A percentile compares a stretch with the other conserved stretches of the same genome.
Conservation (phyloP, 2,329 filamentous ascomycete genomes). For the Colletotrichum magnum region DNA sequence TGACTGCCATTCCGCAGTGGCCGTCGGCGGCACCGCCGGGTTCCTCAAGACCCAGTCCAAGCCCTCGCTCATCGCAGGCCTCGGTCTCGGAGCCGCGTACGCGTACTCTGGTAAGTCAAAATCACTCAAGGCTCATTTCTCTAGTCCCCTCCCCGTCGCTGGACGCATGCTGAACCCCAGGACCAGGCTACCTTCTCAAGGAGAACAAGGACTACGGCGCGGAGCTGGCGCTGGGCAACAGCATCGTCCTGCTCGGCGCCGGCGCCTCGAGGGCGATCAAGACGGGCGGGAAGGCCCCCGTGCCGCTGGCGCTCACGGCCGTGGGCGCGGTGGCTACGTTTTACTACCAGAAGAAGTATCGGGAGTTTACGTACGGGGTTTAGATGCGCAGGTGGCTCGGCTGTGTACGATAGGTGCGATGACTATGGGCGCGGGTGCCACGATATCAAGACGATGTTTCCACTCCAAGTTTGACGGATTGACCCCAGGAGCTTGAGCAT, state of each 20-base stretch:
- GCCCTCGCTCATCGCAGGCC: conserved; percentile 51
- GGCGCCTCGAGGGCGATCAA: conserved; percentile 56
- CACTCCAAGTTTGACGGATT: too few relatives aligned
- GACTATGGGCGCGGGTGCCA: background rate
- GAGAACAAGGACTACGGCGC: conserved; percentile 59
- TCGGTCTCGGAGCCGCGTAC: conserved; percentile 50
- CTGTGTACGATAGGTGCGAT: conserved; percentile 5
- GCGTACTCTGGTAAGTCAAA: conserved; percentile 46
- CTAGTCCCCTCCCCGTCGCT: too few relatives aligned
- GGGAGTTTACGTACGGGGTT: conserved; percentile 57
- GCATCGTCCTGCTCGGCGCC: conserved; percentile 53
- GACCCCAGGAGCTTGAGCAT: too few relatives aligned
- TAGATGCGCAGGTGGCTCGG: conserved; percentile 34
- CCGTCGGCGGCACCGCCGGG: conserved; percentile 50
- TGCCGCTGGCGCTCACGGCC: conserved; percentile 52
- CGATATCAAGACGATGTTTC: background rate
- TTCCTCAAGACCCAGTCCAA: conserved; percentile 48
- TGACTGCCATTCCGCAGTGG: conserved; percentile 45
- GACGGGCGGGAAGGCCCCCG: conserved; percentile 53
- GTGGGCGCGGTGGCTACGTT: conserved; percentile 53
- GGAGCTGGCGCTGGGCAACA: conserved; percentile 58
- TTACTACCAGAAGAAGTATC: conserved; percentile 59
- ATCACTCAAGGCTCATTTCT: background rate
- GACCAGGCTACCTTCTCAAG: conserved; percentile 56
- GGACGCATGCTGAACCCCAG: background rate